Evolutionary conservation across 345 rosid genomes (phyloP).

Genomic region (Lumnitzera racemosa): DNA sequence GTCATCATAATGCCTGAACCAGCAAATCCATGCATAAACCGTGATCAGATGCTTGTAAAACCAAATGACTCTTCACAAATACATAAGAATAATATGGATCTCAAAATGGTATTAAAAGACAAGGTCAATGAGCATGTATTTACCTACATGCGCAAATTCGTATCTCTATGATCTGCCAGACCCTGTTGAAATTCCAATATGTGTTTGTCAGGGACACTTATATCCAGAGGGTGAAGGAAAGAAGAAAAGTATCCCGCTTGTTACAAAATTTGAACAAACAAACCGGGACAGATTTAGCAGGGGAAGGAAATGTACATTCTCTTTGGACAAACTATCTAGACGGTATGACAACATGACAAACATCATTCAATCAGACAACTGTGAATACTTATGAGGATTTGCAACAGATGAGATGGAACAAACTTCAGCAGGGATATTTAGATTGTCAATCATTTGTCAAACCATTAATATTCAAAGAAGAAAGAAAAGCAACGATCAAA

Average conservation of each 20-base stretch:
- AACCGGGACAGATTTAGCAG: no score
- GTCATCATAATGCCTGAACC: constrained; percentile 88
- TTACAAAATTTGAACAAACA: no score
- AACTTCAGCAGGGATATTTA: no score
- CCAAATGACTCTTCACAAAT: constrained; percentile 1
- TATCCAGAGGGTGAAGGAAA: neutral
- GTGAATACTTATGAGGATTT: no score
- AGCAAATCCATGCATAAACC: neutral
- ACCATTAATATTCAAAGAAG: no score
- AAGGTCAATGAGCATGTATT: constrained; percentile 1
- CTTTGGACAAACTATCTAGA: no score
- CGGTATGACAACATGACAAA: no score
- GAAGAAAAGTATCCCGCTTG: neutral
- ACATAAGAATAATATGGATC: neutral
- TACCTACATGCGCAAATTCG: constrained; percentile 89
- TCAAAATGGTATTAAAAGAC: neutral
- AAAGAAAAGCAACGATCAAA: no score
- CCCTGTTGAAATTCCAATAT: constrained; percentile 42
- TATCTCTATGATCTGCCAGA: constrained; percentile 85
- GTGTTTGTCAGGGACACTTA: neutral
- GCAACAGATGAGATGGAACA: no score
- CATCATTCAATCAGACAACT: no score
- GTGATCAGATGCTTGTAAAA: constrained; percentile 1
- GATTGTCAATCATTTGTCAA: no score
- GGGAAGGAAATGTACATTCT: no score